phyloP scores from a whole-genome alignment of 352 stramenopile species.

The Thalassiosira mediterranea region DNA sequence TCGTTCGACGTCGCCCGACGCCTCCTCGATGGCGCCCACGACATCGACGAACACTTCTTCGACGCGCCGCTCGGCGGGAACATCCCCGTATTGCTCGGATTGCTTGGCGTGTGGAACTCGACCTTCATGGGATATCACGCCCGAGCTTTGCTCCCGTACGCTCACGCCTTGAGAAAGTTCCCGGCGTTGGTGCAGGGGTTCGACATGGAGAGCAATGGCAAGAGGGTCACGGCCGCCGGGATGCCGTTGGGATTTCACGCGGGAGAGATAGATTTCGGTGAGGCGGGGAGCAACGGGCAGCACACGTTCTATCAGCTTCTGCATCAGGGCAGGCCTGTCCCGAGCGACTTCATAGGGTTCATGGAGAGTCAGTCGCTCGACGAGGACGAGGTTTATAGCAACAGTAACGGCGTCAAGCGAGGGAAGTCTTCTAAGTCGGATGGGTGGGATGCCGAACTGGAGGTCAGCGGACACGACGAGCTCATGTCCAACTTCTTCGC shows the following conservation, averaged over 20 bases:
- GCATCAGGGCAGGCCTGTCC: slow-evolving; percentile 95
- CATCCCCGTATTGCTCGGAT: slow-evolving; percentile 95
- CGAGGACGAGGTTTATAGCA: slow-evolving; percentile 73
- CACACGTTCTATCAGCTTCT: slow-evolving; percentile 99
- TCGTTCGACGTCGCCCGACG: slow-evolving; percentile 85
- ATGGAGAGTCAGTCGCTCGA: slow-evolving; percentile 83
- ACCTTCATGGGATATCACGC: slow-evolving; percentile 95
- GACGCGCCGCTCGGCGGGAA: slow-evolving; percentile 91
- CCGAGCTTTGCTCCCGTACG: slow-evolving; percentile 89
- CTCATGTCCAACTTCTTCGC: slow-evolving; percentile 96
- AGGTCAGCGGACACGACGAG: slow-evolving; percentile 94
- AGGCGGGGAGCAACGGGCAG: slow-evolving; percentile 97
- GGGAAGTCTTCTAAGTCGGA: background rate
- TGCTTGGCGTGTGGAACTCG: slow-evolving; percentile 98
- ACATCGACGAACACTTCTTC: slow-evolving; percentile 98
- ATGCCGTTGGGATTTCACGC: slow-evolving; percentile 91
- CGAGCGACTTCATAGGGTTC: slow-evolving; percentile 98
- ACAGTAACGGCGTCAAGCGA: slow-evolving; percentile 74
- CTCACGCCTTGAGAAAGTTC: slow-evolving; percentile 93
- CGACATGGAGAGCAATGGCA: slow-evolving; percentile 99
- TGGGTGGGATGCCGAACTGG: slow-evolving; percentile 67
- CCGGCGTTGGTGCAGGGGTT: slow-evolving; percentile 96
- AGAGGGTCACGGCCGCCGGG: slow-evolving; percentile 94
- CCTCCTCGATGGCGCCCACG: slow-evolving; percentile 93
- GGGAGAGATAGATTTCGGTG: slow-evolving; percentile 97